Evolutionary conservation across 169 alveolate species (phyloP).

Genomic region (Plasmodium yoelii): DNA sequence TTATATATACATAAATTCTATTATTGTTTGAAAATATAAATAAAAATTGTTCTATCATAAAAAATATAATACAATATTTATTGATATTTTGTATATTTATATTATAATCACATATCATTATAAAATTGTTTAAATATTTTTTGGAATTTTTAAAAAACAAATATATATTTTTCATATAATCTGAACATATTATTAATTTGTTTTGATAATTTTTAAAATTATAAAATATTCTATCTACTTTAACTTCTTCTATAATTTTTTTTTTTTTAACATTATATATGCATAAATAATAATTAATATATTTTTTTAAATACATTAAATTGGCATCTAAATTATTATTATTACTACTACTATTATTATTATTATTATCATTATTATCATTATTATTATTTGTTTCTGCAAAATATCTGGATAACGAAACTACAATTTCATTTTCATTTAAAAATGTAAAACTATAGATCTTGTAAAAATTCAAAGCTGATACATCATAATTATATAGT

Average conservation of each 20-base stretch:
- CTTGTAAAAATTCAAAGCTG: slow-evolving; percentile 10
- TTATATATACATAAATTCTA: slow-evolving; percentile 8
- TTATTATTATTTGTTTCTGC: too few relatives aligned
- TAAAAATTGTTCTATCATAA: slow-evolving; percentile 17
- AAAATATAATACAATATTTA: not conserved
- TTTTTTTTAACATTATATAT: slow-evolving; percentile 47
- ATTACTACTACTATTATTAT: too few relatives aligned
- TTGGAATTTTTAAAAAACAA: slow-evolving; percentile 29
- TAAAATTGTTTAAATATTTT: not conserved
- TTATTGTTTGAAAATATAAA: slow-evolving; percentile 30
- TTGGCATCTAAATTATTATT: too few relatives aligned
- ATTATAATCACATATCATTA: slow-evolving; percentile 16
- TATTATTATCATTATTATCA: too few relatives aligned
- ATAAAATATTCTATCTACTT: slow-evolving; percentile 18
- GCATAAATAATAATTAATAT: slow-evolving; percentile 20
- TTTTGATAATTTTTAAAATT: slow-evolving; percentile 20
- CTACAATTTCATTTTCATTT: slow-evolving; percentile 6
- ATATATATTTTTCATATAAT: slow-evolving; percentile 49
- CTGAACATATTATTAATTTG: slow-evolving; percentile 33
- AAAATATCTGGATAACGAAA: slow-evolving; percentile 5
- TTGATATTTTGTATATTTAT: slow-evolving; percentile 3
- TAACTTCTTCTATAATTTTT: slow-evolving; percentile 33
- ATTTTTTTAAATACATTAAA: too few relatives aligned
- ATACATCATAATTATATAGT: slow-evolving; percentile 27
- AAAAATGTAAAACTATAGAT: slow-evolving; percentile 36